These are phyloP conservation scores for Melocanna baccifera DNA, from an alignment of 176 grass and related monocot species.

Conservation along the genomic window DNA sequence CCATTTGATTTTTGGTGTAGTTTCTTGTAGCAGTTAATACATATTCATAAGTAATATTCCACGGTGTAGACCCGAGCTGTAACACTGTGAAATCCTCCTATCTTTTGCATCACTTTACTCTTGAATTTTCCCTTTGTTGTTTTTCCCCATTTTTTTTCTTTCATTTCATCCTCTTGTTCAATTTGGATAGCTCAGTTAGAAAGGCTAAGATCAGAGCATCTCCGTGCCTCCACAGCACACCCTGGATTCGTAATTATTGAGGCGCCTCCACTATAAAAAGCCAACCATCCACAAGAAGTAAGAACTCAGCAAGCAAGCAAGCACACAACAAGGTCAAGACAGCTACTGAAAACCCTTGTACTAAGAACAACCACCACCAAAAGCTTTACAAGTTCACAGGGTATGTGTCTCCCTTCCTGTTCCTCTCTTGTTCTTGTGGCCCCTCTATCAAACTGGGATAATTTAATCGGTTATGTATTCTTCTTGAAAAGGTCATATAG, in stretches of 20 bases:
- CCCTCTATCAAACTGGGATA: neutral
- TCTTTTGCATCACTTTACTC: slow-evolving; percentile 40
- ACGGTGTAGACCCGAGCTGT: slow-evolving; percentile 3
- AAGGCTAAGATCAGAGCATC: slow-evolving; percentile 51
- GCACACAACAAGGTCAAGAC: slow-evolving; percentile 40
- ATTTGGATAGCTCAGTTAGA: slow-evolving; percentile 57
- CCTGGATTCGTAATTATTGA: slow-evolving; percentile 65
- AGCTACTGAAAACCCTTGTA: slow-evolving; percentile 36
- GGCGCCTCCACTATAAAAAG: slow-evolving; percentile 63
- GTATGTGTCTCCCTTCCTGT: slow-evolving; percentile 40
- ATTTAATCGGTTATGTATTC: slow-evolving; percentile 18
- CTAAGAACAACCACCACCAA: slow-evolving; percentile 23
- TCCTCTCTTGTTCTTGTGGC: slow-evolving; percentile 23
- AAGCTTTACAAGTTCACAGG: slow-evolving; percentile 39
- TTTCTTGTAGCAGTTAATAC: slow-evolving; percentile 21
- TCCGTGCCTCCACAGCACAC: slow-evolving; percentile 43
- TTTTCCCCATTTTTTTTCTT: neutral
- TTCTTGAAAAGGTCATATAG: neutral
- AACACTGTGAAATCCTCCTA: slow-evolving; percentile 39
- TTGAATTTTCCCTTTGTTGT: slow-evolving; percentile 11
- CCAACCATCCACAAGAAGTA: slow-evolving; percentile 40
- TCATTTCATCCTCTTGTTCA: slow-evolving; percentile 39
- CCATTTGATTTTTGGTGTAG: slow-evolving; percentile 14
- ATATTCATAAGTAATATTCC: slow-evolving; percentile 31
- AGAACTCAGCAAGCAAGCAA: slow-evolving; percentile 32